These are phyloP conservation scores for Yarrowia sp. DNA, from an alignment of 805 yeast species.

Conservation along the genomic window DNA sequence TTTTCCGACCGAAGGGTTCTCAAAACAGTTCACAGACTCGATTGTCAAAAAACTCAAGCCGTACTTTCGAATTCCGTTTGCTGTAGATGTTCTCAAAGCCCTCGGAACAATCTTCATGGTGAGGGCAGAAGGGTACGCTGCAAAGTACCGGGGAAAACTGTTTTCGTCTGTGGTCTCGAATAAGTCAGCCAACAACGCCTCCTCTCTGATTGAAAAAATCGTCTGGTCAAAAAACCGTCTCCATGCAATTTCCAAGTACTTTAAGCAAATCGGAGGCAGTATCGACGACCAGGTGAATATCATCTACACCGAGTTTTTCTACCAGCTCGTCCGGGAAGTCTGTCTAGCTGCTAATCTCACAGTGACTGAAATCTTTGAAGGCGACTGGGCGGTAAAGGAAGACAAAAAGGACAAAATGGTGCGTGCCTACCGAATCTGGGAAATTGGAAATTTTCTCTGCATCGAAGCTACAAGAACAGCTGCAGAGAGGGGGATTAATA, in stretches of 20 bases:
- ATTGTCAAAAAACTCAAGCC: constrained; percentile 20
- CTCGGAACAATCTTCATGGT: constrained; percentile 25
- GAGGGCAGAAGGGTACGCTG: constrained; percentile 19
- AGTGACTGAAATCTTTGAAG: constrained; percentile 22
- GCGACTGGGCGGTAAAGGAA: constrained; percentile 29
- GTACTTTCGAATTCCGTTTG: constrained; percentile 30
- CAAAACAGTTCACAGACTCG: neutral
- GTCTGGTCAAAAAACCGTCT: constrained; percentile 10
- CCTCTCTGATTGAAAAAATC: constrained; percentile 14
- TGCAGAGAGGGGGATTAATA: constrained; percentile 20
- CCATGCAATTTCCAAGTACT: constrained; percentile 12
- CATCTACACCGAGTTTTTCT: constrained; percentile 31
- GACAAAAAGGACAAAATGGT: constrained; percentile 36
- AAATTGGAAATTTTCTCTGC: constrained; percentile 23
- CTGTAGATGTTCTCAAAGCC: constrained; percentile 28
- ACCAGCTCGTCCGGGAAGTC: constrained; percentile 30
- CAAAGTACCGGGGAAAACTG: constrained; percentile 28
- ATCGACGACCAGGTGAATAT: constrained; percentile 35
- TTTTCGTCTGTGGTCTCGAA: neutral
- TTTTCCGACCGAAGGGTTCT: constrained; percentile 29
- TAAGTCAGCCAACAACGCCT: neutral
- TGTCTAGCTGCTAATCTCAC: constrained; percentile 25
- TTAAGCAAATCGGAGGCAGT: constrained; percentile 2
- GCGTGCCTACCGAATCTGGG: constrained; percentile 33
- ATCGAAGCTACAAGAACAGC: constrained; percentile 24